phyloP scores from a whole-genome alignment of 345 rosid species.

The Euphorbia lathyris region DNA sequence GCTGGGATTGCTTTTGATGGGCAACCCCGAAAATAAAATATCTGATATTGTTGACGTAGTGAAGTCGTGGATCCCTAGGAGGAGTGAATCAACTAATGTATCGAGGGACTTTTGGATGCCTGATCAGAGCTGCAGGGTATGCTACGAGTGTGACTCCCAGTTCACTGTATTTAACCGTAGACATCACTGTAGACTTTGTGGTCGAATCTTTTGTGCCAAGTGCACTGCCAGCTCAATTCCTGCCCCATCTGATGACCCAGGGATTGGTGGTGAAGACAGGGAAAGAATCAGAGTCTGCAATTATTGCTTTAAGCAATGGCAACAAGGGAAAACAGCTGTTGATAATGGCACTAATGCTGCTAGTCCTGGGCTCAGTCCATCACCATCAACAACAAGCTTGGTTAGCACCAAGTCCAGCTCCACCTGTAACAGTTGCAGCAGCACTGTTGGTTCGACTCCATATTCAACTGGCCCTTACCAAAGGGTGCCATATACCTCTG shows the following conservation, averaged over 20 bases:
- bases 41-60: constrained; percentile 50
- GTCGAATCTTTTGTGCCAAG: constrained; percentile 81
- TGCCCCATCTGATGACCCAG: constrained; percentile 40
- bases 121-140: constrained; percentile 86
- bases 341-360: constrained; percentile 50
- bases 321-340: constrained; percentile 41
- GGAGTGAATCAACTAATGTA: constrained; percentile 59
- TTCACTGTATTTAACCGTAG: constrained; percentile 68
- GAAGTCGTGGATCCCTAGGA: constrained; percentile 70
- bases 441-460: constrained; percentile 57
- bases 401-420: constrained; percentile 54
- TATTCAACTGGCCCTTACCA: constrained; percentile 61
- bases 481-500: constrained; percentile 42
- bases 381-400: constrained; percentile 64
- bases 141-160: constrained; percentile 79
- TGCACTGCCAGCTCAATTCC: constrained; percentile 78
- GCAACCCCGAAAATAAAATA: constrained; percentile 44
- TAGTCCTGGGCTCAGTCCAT: constrained; percentile 41
- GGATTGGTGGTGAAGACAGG: constrained; percentile 48
- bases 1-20: constrained; percentile 59
- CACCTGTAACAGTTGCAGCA: constrained; percentile 45
- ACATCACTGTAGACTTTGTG: constrained; percentile 90
- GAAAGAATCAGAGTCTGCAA: constrained; percentile 82
- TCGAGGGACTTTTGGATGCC: constrained; percentile 98
- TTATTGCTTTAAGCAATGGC: constrained; percentile 84